Conservation (phyloP, 129 eudicot genomes). For the Helianthus annuus region HanXRQr2.0-SUNRISE NC_035439.2:11744625-11745124, state of each 20-base stretch:
- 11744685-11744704: too few relatives aligned
- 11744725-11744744: too few relatives aligned
- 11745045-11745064: slow-evolving; percentile 64
- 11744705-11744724: too few relatives aligned
- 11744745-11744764: neutral
- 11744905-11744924: slow-evolving; percentile 63
- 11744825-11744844: slow-evolving; percentile 67
- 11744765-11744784: neutral
- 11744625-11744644: slow-evolving; percentile 2
- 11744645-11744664: neutral
- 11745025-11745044: slow-evolving; percentile 91
- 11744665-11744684: neutral
- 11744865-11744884: slow-evolving; percentile 90
- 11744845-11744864: slow-evolving; percentile 74
- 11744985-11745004: neutral
- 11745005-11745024: slow-evolving; percentile 67
- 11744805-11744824: neutral
- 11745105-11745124: too few relatives aligned
- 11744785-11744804: slow-evolving; percentile 3
- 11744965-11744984: neutral
- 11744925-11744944: neutral
- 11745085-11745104: too few relatives aligned
- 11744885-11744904: slow-evolving; percentile 68
- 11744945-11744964: neutral
- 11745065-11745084: too few relatives aligned